These are phyloP conservation scores for Claviceps arundinis DNA, from an alignment of 2,329 filamentous ascomycete species.

Conservation along the genomic window DNA sequence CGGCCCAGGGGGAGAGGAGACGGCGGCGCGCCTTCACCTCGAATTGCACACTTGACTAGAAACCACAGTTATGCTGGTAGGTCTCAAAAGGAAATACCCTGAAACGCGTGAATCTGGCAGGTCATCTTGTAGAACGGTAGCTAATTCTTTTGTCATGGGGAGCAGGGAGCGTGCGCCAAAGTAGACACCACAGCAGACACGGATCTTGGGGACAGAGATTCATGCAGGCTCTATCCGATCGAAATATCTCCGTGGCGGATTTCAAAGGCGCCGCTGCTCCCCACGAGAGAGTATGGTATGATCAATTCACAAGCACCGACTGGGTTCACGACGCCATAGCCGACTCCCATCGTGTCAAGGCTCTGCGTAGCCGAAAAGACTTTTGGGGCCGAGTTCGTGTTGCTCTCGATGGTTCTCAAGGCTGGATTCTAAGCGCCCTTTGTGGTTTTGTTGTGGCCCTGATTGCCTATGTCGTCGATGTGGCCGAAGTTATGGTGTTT, in stretches of 20 bases:
- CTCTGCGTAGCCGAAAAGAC: slow-evolving; percentile 68
- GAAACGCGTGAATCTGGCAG: neutral
- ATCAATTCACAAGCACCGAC: slow-evolving; percentile 94
- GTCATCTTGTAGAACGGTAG: neutral
- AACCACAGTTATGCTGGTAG: slow-evolving; percentile 33
- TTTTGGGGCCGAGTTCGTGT: slow-evolving; percentile 66
- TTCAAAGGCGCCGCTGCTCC: slow-evolving; percentile 54
- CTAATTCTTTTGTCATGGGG: neutral
- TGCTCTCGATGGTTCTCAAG: slow-evolving; percentile 76
- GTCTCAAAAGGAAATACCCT: slow-evolving; percentile 2
- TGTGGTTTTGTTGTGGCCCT: slow-evolving; percentile 77
- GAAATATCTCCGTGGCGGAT: slow-evolving; percentile 44
- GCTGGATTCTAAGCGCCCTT: slow-evolving; percentile 85
- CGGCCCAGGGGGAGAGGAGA: slow-evolving; percentile 30
- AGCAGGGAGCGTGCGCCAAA: slow-evolving; percentile 24
- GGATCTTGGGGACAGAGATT: slow-evolving; percentile 49
- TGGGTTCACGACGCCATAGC: slow-evolving; percentile 98
- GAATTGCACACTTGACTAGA: slow-evolving; percentile 17
- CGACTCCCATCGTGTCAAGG: slow-evolving; percentile 80
- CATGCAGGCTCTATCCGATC: slow-evolving; percentile 46
- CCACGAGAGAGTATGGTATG: slow-evolving; percentile 93
- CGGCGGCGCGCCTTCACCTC: slow-evolving; percentile 15
- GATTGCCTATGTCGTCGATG: slow-evolving; percentile 78
- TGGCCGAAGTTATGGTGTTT: slow-evolving; percentile 74
- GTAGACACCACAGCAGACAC: slow-evolving; percentile 41